Conservation (phyloP, 306 rosid species). For the Dryas drummondii region DNA sequence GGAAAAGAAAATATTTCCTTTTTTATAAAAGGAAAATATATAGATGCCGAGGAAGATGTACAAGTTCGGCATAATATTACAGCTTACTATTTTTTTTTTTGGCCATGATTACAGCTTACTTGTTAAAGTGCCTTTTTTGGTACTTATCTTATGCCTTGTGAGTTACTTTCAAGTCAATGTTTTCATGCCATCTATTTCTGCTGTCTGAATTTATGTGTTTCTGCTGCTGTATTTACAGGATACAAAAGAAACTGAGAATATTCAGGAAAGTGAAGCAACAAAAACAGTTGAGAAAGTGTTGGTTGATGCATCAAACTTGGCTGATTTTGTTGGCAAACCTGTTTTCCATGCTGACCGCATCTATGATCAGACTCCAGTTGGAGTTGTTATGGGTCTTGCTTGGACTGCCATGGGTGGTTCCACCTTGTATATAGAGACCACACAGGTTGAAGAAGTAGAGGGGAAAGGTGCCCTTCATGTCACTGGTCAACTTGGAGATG, state of each 20-base stretch:
- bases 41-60: background rate
- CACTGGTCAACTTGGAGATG: slow-evolving; percentile 98
- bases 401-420: slow-evolving; percentile 99
- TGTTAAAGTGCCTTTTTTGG: background rate
- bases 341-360: slow-evolving; percentile 96
- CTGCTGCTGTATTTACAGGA: slow-evolving; percentile 46
- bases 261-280: slow-evolving; percentile 33
- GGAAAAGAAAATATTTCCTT: background rate
- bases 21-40: background rate
- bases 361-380: slow-evolving; percentile 75
- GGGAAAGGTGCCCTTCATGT: slow-evolving; percentile 73
- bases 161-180: background rate
- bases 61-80: background rate
- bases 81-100: background rate
- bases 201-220: slow-evolving; percentile 6
- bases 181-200: slow-evolving; percentile 17
- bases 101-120: too few relatives aligned
- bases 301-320: slow-evolving; percentile 60
- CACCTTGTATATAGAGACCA: slow-evolving; percentile 88
- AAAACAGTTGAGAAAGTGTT: slow-evolving; percentile 48
- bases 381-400: slow-evolving; percentile 99
- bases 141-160: background rate
- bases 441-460: slow-evolving; percentile 70
- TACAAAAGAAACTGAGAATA: slow-evolving; percentile 32
- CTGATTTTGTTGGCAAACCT: slow-evolving; percentile 87